Evolutionary conservation across 768 basidiomycete species (phyloP).

Genomic region (Kondoa malvinella): DNA sequence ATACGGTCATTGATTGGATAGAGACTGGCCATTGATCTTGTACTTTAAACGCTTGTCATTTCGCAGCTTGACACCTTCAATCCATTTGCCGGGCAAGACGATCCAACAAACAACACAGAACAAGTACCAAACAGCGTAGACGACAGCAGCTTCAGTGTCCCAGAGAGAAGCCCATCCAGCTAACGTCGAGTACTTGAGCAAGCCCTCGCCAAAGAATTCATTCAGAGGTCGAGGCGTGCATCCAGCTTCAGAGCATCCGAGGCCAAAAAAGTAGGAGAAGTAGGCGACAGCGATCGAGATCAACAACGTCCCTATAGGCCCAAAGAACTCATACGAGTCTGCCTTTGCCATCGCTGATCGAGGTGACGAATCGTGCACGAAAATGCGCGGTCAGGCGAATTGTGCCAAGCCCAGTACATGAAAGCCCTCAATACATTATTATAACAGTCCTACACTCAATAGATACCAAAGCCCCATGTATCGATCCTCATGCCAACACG

Average conservation of each 20-base stretch:
- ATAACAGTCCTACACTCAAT: too few species aligned
- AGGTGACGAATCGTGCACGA: too few species aligned
- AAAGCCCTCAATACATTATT: too few species aligned
- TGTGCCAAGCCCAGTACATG: too few species aligned
- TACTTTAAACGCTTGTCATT: conserved; percentile 57
- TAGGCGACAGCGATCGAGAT: conserved; percentile 54
- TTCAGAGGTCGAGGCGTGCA: conserved; percentile 24
- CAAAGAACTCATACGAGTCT: conserved; percentile 56
- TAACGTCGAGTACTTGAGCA: background rate
- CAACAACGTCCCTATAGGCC: conserved; percentile 52
- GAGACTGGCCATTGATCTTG: conserved; percentile 74
- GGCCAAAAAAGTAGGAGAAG: conserved; percentile 47
- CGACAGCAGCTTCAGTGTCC: conserved; percentile 57
- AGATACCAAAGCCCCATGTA: background rate
- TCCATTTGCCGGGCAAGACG: conserved; percentile 53
- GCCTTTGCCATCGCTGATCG: background rate
- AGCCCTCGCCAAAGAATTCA: conserved; percentile 12
- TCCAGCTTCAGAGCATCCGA: conserved; percentile 36
- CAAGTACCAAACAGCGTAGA: conserved; percentile 80
- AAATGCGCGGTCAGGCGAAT: too few species aligned
- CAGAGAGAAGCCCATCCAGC: conserved; percentile 41
- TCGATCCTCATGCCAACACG: background rate
- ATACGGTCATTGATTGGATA: background rate
- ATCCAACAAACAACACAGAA: conserved; percentile 69
- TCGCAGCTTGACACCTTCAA: conserved; percentile 54